These are phyloP conservation scores for Glebionis coronaria DNA, from an alignment of 129 eudicot genomes.

Conservation along the genomic window DNA sequence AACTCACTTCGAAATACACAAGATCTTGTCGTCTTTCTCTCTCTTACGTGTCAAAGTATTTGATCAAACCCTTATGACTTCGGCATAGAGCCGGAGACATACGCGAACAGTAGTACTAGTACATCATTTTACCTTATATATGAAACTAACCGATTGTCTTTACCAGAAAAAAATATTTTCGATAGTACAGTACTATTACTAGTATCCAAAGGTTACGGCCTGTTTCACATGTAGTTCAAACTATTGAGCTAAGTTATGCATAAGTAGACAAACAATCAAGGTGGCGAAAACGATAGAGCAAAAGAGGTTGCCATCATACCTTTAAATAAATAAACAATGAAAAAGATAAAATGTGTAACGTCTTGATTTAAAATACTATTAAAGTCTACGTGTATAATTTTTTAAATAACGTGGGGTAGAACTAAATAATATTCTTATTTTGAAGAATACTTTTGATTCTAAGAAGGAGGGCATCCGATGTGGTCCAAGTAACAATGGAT, in stretches of 20 bases:
- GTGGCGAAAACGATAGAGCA: conserved; percentile 20
- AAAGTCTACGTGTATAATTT: conserved; percentile 17
- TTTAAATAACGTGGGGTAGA: conserved; percentile 27
- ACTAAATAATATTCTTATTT: background rate
- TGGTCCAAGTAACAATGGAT: background rate
- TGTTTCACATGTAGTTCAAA: background rate
- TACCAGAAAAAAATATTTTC: too few species aligned
- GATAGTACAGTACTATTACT: background rate
- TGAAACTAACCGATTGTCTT: too few species aligned
- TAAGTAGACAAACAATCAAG: conserved; percentile 15
- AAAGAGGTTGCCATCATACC: conserved; percentile 7
- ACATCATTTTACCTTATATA: too few species aligned
- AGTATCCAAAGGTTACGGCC: background rate
- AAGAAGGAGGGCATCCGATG: conserved; percentile 22
- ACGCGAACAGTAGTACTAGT: too few species aligned
- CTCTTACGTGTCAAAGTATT: too few species aligned
- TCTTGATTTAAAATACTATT: background rate
- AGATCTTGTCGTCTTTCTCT: too few species aligned
- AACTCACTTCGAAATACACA: too few species aligned
- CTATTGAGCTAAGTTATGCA: background rate
- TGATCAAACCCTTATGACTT: too few species aligned
- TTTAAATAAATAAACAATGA: background rate
- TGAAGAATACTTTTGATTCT: background rate
- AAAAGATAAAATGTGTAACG: background rate
- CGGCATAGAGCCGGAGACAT: too few species aligned